A percentile compares a stretch with the other conserved stretches of the same genome.
These are phyloP conservation scores for Echinosophora koreensis DNA, from an alignment of 306 rosid species.

Conservation along the genomic window DNA sequence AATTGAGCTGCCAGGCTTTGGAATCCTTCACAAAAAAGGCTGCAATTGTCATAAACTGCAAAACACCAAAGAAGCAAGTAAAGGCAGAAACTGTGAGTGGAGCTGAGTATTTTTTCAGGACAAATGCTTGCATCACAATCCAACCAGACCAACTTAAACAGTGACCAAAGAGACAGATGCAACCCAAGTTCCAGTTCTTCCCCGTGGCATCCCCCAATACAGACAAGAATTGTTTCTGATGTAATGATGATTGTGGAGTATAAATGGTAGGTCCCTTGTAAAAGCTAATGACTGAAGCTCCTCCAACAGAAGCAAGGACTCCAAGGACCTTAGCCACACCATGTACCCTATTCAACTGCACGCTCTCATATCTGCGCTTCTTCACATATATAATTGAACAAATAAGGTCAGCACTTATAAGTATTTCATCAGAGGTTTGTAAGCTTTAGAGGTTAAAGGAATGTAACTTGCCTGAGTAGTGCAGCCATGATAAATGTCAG, in stretches of 20 bases:
- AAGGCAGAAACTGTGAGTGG: constrained; percentile 58
- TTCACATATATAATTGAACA: constrained; percentile 24
- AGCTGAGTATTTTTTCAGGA: constrained; percentile 56
- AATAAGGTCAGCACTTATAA: neutral
- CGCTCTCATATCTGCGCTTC: constrained; percentile 67
- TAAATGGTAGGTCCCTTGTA: constrained; percentile 80
- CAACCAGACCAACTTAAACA: constrained; percentile 77
- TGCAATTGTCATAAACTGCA: constrained; percentile 58
- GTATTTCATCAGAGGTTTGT: neutral
- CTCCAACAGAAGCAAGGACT: constrained; percentile 73
- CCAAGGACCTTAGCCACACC: constrained; percentile 86
- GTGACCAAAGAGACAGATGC: constrained; percentile 69
- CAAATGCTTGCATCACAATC: constrained; percentile 68
- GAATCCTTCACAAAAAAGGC: constrained; percentile 51
- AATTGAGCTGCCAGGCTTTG: constrained; percentile 60
- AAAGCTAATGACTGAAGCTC: constrained; percentile 74
- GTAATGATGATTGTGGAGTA: constrained; percentile 47
- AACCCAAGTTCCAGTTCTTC: constrained; percentile 73
- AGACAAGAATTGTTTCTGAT: constrained; percentile 44
- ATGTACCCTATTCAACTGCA: constrained; percentile 58
- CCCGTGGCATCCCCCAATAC: constrained; percentile 53
- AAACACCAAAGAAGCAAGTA: constrained; percentile 63
- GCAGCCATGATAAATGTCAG: constrained; percentile 83
- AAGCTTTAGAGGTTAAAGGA: constrained; percentile 18
- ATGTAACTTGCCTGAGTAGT: constrained; percentile 59